Percentiles rank a stretch among this genome's conserved stretches.
These are phyloP conservation scores for Pulveroboletus sp. DNA, from an alignment of 768 basidiomycete genomes.

Conservation along the genomic window DNA sequence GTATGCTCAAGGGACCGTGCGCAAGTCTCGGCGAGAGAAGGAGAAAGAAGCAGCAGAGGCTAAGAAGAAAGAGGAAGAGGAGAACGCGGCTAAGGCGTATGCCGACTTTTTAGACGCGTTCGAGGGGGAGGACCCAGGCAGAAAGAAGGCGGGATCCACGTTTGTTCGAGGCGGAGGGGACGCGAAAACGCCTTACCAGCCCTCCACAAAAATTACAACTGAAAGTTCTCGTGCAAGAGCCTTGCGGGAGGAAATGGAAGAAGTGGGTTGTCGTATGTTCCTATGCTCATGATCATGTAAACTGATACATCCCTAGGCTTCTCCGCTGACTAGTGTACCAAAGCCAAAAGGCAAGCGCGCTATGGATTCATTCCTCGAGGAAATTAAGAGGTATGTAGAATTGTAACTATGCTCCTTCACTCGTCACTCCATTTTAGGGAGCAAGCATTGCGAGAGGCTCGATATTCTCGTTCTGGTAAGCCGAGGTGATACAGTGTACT, in stretches of 20 bases:
- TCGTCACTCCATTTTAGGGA: constrained; percentile 55
- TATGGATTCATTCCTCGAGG: constrained; percentile 95
- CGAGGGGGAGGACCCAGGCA: constrained; percentile 62
- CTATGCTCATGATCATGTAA: not conserved
- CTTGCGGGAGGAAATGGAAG: constrained; percentile 32
- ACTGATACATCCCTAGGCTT: constrained; percentile 38
- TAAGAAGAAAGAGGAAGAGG: constrained; percentile 83
- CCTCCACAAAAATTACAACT: constrained; percentile 31
- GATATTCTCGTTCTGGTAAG: constrained; percentile 68
- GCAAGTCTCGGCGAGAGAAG: constrained; percentile 88
- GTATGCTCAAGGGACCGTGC: constrained; percentile 80
- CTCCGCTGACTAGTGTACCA: constrained; percentile 53
- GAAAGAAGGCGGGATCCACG: constrained; percentile 48
- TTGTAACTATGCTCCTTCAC: not conserved
- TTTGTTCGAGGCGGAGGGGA: constrained; percentile 62
- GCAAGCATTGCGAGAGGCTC: constrained; percentile 87
- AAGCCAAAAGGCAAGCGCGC: constrained; percentile 93
- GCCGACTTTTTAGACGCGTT: constrained; percentile 85
- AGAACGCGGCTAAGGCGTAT: constrained; percentile 72
- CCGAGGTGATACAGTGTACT: not conserved
- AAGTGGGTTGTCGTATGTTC: constrained; percentile 24
- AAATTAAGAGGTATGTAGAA: constrained; percentile 78
- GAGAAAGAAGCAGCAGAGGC: constrained; percentile 92
- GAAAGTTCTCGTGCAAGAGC: constrained; percentile 32
- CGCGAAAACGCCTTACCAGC: constrained; percentile 38